Base-by-base conservation (phyloP, 768 basidiomycete species). In the Pleurotus djamor region DNA sequence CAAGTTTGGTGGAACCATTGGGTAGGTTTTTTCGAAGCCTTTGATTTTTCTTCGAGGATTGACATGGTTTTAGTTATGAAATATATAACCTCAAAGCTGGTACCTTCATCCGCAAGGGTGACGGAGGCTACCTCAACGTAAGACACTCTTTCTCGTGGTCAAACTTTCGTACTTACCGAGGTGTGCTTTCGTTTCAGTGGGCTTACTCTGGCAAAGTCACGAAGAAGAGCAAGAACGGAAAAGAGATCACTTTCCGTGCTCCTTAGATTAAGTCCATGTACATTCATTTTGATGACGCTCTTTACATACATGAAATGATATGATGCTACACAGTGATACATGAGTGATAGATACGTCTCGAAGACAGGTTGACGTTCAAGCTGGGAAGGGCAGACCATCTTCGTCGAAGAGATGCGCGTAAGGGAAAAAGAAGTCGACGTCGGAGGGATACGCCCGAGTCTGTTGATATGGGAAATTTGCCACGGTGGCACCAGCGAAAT, bases 1-100 rank as follows among this genome's bases (percentile, higher is more conserved):
- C 34, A 52, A 52, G 33, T 14, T 52, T 16, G 51, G 51, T 8
- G 51, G 51, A 37, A 67, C 65, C 12, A 57, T 67, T 36, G 67
- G 63, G 64, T 65, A 59, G 13, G 65, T 48, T 10, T n/a, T 14
- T 7, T 16, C n/a, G 5, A 12, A 32, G 32, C 32, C 14, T 3
- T 14, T 10, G 3, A 12, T 10, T 8, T 12, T 4, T n/a, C 10
- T 13, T 52, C 21, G 5, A 12, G 10, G 14, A 6, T 34, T 52
- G 5, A 35, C 36, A 8, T 36, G 6, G n/a, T 16, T 13, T 9
- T 21, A 44, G 47, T 9, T 59, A 52, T 41, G 48, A 59, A 21
- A 44, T 59, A 9, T 59, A 59, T 32, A 35, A 59, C 10, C 17
- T 51, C 14, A 36, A 36, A 2, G 32, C 58, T 2, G 58, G 58